Conservation (phyloP, 1,284 basidiomycete genomes). For the Cutaneotrichosporon daszewskae region DNA sequence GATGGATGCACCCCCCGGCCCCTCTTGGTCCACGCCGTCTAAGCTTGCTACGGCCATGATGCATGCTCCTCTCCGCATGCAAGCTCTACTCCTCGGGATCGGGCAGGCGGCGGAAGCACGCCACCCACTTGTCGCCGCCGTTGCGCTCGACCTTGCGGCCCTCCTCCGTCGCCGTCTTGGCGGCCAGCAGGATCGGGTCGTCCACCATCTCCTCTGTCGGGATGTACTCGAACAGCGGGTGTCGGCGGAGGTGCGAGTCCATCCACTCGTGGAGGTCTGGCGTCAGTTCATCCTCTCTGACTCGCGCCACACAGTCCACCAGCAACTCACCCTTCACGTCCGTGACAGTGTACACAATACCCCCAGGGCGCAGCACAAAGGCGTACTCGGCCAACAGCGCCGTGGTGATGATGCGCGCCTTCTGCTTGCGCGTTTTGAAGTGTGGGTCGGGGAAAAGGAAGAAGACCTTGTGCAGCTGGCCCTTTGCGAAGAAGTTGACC, state of each 20-base stretch:
- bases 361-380: slow-evolving; percentile 81
- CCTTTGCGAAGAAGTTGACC: slow-evolving; percentile 90
- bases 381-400: slow-evolving; percentile 89
- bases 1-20: too few species aligned
- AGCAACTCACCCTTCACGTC: slow-evolving; percentile 62
- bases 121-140: slow-evolving; percentile 68
- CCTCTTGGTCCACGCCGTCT: too few species aligned
- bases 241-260: slow-evolving; percentile 74
- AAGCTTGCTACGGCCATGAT: too few species aligned
- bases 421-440: slow-evolving; percentile 97
- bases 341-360: slow-evolving; percentile 95
- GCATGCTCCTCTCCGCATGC: too few species aligned
- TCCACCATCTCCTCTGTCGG: slow-evolving; percentile 65
- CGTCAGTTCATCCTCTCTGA: slow-evolving; percentile 10
- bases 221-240: slow-evolving; percentile 80
- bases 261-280: slow-evolving; percentile 91
- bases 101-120: slow-evolving; percentile 39
- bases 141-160: slow-evolving; percentile 95
- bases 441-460: slow-evolving; percentile 99
- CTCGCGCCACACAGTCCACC: too few species aligned
- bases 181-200: slow-evolving; percentile 65
- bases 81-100: slow-evolving; percentile 22
- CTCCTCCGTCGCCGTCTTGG: slow-evolving; percentile 84
- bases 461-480: slow-evolving; percentile 87
- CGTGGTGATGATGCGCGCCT: slow-evolving; percentile 89